These are phyloP conservation scores for Dictyostelium firmibasis DNA, from an alignment of 78 protist genomes.

Conservation along the genomic window DNA sequence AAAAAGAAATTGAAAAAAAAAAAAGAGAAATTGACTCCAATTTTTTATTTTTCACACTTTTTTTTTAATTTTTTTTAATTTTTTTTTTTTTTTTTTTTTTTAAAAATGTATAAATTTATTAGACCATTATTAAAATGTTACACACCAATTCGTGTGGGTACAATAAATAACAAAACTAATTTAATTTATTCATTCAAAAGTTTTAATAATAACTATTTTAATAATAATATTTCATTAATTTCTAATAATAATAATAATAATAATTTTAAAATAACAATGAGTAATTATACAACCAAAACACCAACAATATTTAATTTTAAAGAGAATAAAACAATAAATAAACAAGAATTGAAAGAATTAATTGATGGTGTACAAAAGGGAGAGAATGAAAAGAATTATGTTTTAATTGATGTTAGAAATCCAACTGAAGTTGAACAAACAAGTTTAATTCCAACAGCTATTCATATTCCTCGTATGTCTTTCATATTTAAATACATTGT, in stretches of 20 bases:
- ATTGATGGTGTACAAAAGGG: not conserved
- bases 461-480: conserved; percentile 47
- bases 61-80: not conserved
- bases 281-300: not conserved
- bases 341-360: conserved; percentile 11
- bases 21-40: too few species aligned
- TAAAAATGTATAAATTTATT: not conserved
- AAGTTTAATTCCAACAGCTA: conserved; percentile 32
- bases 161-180: not conserved
- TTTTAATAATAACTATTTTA: not conserved
- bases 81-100: not conserved
- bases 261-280: not conserved
- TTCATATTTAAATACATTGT: not conserved
- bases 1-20: too few species aligned
- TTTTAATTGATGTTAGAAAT: conserved; percentile 64
- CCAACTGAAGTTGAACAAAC: conserved; percentile 44
- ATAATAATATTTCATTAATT: not conserved
- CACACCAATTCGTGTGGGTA: not conserved
- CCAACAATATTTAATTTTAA: conserved; percentile 25
- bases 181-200: not conserved
- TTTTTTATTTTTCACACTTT: too few species aligned
- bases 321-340: not conserved
- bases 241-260: not conserved
- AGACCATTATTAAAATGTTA: not conserved
- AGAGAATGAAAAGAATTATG: not conserved